A percentile compares a stretch with the other conserved stretches of the same genome.
Evolutionary conservation across 768 basidiomycete genomes (phyloP).

Genomic region (Serendipita sp.): DNA sequence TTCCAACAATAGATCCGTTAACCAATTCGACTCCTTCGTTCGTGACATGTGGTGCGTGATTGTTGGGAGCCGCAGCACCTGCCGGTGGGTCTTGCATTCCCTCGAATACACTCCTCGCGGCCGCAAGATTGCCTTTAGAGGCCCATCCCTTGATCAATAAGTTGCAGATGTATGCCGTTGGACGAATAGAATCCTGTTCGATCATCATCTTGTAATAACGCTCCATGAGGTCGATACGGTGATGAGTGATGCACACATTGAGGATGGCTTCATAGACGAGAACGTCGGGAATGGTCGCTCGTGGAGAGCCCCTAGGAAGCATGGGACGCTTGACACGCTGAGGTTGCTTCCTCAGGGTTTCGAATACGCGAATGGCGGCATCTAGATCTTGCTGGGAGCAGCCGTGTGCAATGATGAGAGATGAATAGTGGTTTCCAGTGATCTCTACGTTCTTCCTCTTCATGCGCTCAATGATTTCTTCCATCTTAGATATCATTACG

Average conservation of each 20-base stretch:
- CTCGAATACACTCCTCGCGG: slow-evolving; percentile 68
- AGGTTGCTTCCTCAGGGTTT: slow-evolving; percentile 35
- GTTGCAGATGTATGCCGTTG: slow-evolving; percentile 87
- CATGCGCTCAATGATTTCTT: slow-evolving; percentile 45
- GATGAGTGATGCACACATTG: slow-evolving; percentile 67
- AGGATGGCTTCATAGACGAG: slow-evolving; percentile 81
- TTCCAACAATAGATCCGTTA: slow-evolving; percentile 18
- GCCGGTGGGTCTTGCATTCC: slow-evolving; percentile 58
- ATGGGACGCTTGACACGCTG: not conserved
- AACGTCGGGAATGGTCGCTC: slow-evolving; percentile 45
- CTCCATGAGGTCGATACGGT: slow-evolving; percentile 61
- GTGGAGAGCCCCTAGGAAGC: slow-evolving; percentile 22
- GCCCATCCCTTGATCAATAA: slow-evolving; percentile 50
- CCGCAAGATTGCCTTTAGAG: slow-evolving; percentile 47
- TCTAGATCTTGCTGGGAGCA: slow-evolving; percentile 61
- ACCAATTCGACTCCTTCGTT: slow-evolving; percentile 18
- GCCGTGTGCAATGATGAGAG: slow-evolving; percentile 80
- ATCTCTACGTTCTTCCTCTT: slow-evolving; percentile 29
- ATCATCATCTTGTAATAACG: slow-evolving; percentile 46
- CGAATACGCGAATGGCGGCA: slow-evolving; percentile 60
- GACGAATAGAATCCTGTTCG: not conserved
- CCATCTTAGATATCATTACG: slow-evolving; percentile 54
- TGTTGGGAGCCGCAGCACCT: slow-evolving; percentile 76
- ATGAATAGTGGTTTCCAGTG: slow-evolving; percentile 57
- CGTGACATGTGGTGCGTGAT: slow-evolving; percentile 58